These are phyloP conservation scores for Martensiomyces pterosporus DNA, from an alignment of 192 early-diverging fungal genomes.

Conservation along the genomic window DNA sequence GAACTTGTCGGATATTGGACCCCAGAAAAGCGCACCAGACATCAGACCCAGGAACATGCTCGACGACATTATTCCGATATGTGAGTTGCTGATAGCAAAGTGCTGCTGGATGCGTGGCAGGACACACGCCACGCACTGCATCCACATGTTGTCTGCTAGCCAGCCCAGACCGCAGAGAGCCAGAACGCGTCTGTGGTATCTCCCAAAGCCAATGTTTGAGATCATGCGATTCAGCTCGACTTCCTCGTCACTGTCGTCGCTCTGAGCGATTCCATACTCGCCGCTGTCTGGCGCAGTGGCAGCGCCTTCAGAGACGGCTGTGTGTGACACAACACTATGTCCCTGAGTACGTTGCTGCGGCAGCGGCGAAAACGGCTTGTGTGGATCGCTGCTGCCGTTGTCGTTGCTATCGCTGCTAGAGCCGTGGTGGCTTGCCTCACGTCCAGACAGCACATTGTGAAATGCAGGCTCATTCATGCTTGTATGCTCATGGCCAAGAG, in stretches of 20 bases:
- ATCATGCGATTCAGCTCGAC: slow-evolving; percentile 60
- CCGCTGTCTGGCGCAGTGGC: too few relatives aligned
- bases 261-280: too few relatives aligned
- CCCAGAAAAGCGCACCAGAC: slow-evolving; percentile 82
- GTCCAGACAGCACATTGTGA: slow-evolving; percentile 4
- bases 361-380: too few relatives aligned
- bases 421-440: too few relatives aligned
- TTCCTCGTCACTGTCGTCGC: slow-evolving; percentile 44
- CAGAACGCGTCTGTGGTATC: slow-evolving; percentile 57
- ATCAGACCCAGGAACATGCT: slow-evolving; percentile 75
- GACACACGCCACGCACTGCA: slow-evolving; percentile 66
- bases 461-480: slow-evolving; percentile 12
- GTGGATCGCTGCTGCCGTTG: too few relatives aligned
- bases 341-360: too few relatives aligned
- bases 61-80: slow-evolving; percentile 66
- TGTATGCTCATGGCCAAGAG: slow-evolving; percentile 8
- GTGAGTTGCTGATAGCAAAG: slow-evolving; percentile 60
- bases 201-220: slow-evolving; percentile 66
- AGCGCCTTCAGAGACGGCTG: too few relatives aligned
- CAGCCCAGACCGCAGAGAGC: slow-evolving; percentile 78
- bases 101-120: slow-evolving; percentile 73
- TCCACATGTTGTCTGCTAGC: slow-evolving; percentile 82
- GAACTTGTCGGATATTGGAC: slow-evolving; percentile 62
- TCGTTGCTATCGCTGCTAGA: too few relatives aligned
- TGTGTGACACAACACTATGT: too few relatives aligned